A percentile compares a stretch with the other conserved stretches of the same genome.
Evolutionary conservation across 2,329 filamentous ascomycete genomes (phyloP).

Genomic region (Onygena corvina): DNA sequence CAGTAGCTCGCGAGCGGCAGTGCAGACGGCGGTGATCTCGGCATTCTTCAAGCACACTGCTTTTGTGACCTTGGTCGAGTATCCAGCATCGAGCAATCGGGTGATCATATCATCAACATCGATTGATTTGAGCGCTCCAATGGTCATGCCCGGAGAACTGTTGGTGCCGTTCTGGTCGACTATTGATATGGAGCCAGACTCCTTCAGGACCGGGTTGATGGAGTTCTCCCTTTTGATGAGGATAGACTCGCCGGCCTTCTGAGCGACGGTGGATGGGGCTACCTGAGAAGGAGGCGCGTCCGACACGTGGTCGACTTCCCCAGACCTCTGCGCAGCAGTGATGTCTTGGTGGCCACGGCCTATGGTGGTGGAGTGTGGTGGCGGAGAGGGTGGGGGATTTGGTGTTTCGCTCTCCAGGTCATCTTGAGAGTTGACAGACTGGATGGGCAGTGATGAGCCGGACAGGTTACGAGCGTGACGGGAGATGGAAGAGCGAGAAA

Average conservation of each 20-base stretch:
- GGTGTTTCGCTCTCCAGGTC: slow-evolving; percentile 38
- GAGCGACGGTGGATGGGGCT: slow-evolving; percentile 45
- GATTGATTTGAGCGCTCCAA: slow-evolving; percentile 81
- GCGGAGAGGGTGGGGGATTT: slow-evolving; percentile 67
- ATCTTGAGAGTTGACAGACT: slow-evolving; percentile 19
- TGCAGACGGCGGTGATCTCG: slow-evolving; percentile 88
- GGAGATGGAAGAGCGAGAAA: slow-evolving; percentile 56
- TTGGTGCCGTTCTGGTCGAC: slow-evolving; percentile 30
- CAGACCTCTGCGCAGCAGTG: slow-evolving; percentile 65
- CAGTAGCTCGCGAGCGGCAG: slow-evolving; percentile 76
- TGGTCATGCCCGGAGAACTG: slow-evolving; percentile 55
- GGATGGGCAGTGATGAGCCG: slow-evolving; percentile 26
- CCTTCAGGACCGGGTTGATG: slow-evolving; percentile 52
- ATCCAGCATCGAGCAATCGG: slow-evolving; percentile 82
- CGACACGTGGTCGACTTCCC: slow-evolving; percentile 89
- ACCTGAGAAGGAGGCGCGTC: slow-evolving; percentile 68
- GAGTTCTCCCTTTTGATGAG: slow-evolving; percentile 67
- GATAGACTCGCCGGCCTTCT: slow-evolving; percentile 77
- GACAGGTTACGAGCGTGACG: slow-evolving; percentile 34
- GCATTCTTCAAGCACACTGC: slow-evolving; percentile 95
- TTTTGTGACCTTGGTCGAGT: slow-evolving; percentile 94
- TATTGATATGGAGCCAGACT: slow-evolving; percentile 25
- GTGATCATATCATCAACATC: slow-evolving; percentile 97
- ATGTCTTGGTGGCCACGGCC: slow-evolving; percentile 66
- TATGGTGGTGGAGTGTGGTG: slow-evolving; percentile 64